These are phyloP conservation scores for Phytophthora cactorum DNA, from an alignment of 352 stramenopile genomes.

Conservation along the genomic window DNA sequence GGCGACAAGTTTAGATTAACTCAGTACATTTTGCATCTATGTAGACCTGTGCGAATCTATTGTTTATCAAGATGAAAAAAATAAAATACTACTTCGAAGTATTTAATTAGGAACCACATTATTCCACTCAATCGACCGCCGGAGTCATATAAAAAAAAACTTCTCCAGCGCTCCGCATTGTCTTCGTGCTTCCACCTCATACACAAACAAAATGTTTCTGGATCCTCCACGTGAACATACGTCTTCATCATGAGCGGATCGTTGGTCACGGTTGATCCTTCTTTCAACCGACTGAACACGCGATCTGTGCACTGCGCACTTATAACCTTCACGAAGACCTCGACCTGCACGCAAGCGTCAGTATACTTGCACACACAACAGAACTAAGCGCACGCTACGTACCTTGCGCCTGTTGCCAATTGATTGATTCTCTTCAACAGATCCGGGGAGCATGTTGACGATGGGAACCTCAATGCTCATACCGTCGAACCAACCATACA, in stretches of 20 bases:
- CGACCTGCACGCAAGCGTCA: conserved; percentile 20
- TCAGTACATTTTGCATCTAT: too few relatives aligned
- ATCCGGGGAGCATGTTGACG: conserved; percentile 20
- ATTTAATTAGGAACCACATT: too few relatives aligned
- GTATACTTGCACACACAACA: conserved; percentile 17
- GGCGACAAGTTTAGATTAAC: too few relatives aligned
- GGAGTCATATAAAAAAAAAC: conserved; percentile 16
- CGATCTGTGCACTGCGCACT: conserved; percentile 11
- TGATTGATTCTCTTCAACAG: conserved; percentile 16
- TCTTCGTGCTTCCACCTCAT: conserved; percentile 18
- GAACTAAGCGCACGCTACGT: conserved; percentile 5
- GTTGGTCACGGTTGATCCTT: conserved; percentile 21
- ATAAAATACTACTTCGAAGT: too few relatives aligned
- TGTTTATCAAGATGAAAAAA: too few relatives aligned
- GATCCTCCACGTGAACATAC: conserved; percentile 18
- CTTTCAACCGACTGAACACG: conserved; percentile 28
- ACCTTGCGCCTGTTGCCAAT: conserved; percentile 19
- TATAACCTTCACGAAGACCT: conserved; percentile 27
- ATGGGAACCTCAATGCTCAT: conserved; percentile 19
- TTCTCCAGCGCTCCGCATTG: conserved; percentile 14
- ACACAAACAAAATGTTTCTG: conserved; percentile 22
- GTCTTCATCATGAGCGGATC: conserved; percentile 26
- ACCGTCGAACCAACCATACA: conserved; percentile 15
- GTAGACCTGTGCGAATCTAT: too few relatives aligned
- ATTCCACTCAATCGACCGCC: conserved; percentile 9